Percentiles rank a stretch among this genome's conserved stretches.
Evolutionary conservation across 2,329 filamentous ascomycete species (phyloP).

Genomic region (Zasmidium cellare): DNA sequence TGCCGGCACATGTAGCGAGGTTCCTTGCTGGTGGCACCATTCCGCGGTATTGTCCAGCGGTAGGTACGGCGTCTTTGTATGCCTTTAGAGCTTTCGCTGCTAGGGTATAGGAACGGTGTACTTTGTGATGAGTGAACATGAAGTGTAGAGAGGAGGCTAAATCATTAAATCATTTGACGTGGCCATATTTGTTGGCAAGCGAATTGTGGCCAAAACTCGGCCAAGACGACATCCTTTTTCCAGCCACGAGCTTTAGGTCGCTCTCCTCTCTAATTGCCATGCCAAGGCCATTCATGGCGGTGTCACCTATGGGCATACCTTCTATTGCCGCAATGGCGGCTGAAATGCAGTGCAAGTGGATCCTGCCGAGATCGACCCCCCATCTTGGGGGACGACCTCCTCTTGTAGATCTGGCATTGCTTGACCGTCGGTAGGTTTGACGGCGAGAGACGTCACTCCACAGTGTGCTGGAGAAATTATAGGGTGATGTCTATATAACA

Average conservation of each 20-base stretch:
- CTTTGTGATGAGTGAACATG: neutral
- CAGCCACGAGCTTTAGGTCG: too few species aligned
- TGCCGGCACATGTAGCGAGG: neutral
- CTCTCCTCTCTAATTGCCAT: too few species aligned
- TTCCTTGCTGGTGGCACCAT: too few species aligned
- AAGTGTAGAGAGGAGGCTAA: neutral
- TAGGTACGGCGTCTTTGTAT: too few species aligned
- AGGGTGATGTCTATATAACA: neutral
- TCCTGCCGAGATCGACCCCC: neutral
- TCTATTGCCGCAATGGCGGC: neutral
- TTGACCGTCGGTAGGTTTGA: neutral
- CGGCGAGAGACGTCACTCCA: slow-evolving; percentile 1
- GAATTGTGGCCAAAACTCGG: neutral
- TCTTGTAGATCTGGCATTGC: slow-evolving; percentile 2
- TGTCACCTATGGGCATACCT: too few species aligned
- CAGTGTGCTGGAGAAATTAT: neutral
- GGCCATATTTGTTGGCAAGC: neutral
- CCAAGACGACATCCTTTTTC: too few species aligned
- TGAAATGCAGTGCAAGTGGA: neutral
- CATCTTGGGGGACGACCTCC: slow-evolving; percentile 1
- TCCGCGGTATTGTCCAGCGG: too few species aligned
- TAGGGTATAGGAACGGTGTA: neutral
- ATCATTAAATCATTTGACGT: too few species aligned
- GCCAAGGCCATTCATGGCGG: too few species aligned
- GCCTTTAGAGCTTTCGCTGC: too few species aligned